Evolutionary conservation across 1,284 basidiomycete species (phyloP).

Genomic region (Stygiomarasmius scandens): DNA sequence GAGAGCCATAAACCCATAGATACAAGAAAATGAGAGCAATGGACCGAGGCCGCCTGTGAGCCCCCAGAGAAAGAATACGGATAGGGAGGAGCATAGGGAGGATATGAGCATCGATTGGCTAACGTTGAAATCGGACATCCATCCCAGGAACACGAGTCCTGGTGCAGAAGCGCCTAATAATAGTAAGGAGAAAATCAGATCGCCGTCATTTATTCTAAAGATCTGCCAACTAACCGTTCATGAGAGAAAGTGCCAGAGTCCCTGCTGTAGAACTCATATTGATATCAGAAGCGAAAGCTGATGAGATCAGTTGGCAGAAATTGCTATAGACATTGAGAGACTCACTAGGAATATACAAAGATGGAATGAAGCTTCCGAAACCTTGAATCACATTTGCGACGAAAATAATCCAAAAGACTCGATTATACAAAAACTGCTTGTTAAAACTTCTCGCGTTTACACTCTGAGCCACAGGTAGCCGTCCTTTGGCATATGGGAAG

Average conservation of each 20-base stretch:
- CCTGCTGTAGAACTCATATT: constrained; percentile 12
- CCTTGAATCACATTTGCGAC: constrained; percentile 14
- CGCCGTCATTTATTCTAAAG: not conserved
- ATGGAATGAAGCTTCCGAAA: constrained; percentile 16
- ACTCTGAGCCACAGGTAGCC: constrained; percentile 12
- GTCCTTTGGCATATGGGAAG: constrained; percentile 14
- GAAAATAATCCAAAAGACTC: constrained; percentile 14
- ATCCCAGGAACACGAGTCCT: constrained; percentile 14
- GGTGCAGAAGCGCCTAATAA: constrained; percentile 14
- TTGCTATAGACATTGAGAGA: not conserved
- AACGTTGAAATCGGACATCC: constrained; percentile 14
- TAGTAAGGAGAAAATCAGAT: not conserved
- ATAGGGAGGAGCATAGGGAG: constrained; percentile 13
- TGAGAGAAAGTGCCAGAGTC: constrained; percentile 10
- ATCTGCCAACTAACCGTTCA: constrained; percentile 20
- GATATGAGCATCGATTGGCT: constrained; percentile 13
- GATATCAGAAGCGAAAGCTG: constrained; percentile 17
- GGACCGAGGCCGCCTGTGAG: constrained; percentile 7
- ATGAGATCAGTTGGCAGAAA: not conserved
- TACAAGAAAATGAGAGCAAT: constrained; percentile 9
- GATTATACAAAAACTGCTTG: constrained; percentile 5
- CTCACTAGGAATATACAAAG: constrained; percentile 17
- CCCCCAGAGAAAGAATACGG: constrained; percentile 16
- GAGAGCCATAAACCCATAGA: constrained; percentile 14
- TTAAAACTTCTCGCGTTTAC: constrained; percentile 12